Conservation (phyloP, 2,329 filamentous ascomycete species). For the Aspergillus nomiae region DNA sequence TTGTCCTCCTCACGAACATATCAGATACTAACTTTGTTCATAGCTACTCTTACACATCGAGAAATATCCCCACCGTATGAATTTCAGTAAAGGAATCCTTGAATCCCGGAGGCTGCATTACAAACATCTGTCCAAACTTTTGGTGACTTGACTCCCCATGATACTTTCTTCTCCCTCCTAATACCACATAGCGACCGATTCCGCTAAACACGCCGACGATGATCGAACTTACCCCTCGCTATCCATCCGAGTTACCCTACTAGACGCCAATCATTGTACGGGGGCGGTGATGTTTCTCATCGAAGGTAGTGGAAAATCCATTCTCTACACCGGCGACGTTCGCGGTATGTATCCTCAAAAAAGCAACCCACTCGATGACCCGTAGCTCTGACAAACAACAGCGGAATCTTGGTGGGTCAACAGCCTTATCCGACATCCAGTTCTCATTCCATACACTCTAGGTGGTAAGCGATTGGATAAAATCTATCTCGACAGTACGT, state of each 20-base stretch:
- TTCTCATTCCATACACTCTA: conserved; percentile 71
- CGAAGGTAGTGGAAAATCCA: conserved; percentile 69
- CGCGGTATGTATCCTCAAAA: conserved; percentile 50
- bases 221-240: conserved; percentile 72
- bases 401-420: conserved; percentile 85
- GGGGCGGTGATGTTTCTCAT: conserved; percentile 93
- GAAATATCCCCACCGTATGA: conserved; percentile 76
- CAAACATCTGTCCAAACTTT: conserved; percentile 69
- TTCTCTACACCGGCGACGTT: conserved; percentile 88
- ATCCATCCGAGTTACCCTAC: conserved; percentile 75
- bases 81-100: conserved; percentile 74
- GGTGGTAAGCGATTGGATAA: conserved; percentile 71
- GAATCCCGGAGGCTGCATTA: conserved; percentile 76
- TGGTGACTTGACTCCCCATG: conserved; percentile 50
- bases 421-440: conserved; percentile 68
- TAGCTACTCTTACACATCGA: conserved; percentile 76
- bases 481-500: conserved; percentile 89
- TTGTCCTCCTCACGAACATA: background rate
- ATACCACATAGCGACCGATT: conserved; percentile 64
- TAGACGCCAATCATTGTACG: conserved; percentile 90
- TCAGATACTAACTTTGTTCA: background rate
- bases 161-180: background rate
- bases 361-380: background rate
- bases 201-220: conserved; percentile 77
- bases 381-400: conserved; percentile 15